Conservation (phyloP, 306 rosid species). For the Fragaria iinumae region DNA sequence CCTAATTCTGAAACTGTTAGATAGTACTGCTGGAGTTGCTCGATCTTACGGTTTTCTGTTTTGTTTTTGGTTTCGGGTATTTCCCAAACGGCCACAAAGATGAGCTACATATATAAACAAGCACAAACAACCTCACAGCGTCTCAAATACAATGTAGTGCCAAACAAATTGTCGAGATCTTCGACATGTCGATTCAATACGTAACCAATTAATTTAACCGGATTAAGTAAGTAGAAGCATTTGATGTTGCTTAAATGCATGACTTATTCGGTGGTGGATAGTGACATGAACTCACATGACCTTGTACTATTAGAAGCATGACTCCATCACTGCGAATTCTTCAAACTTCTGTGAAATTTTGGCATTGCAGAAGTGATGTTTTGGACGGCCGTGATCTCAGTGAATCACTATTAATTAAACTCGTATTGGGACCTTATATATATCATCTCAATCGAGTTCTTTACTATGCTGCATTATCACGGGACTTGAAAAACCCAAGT, state of each 20-base stretch:
- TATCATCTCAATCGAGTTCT: background rate
- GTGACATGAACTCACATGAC: conserved; percentile 15
- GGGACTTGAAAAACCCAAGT: background rate
- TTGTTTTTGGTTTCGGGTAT: no score
- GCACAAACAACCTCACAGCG: no score
- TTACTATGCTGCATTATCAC: background rate
- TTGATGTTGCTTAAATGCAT: background rate
- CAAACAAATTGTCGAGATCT: background rate
- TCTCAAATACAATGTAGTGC: background rate
- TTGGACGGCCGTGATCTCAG: background rate
- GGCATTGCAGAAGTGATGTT: background rate
- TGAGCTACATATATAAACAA: no score
- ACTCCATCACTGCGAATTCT: background rate
- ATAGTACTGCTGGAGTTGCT: no score
- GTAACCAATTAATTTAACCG: background rate
- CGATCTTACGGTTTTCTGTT: no score
- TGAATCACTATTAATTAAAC: no score
- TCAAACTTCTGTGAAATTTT: background rate
- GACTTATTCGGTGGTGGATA: background rate
- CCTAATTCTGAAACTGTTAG: no score
- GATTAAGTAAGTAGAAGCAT: background rate
- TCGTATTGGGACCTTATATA: no score
- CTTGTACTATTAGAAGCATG: conserved; percentile 11
- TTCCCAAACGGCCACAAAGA: no score
- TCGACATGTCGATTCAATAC: background rate